Evolutionary conservation across 805 yeast genomes (phyloP).

Genomic region (Candida tallmaniae): DNA sequence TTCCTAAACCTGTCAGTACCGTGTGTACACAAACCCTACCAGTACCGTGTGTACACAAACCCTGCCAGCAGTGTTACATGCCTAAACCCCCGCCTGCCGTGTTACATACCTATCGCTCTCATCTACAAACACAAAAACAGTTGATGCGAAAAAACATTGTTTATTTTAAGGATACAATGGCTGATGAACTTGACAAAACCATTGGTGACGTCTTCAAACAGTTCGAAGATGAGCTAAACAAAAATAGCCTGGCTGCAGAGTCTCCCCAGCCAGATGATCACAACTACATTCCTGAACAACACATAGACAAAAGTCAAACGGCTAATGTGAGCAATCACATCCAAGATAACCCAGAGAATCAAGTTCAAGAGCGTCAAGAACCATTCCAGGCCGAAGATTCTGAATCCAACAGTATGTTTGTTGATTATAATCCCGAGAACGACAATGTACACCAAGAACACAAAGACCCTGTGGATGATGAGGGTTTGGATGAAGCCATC

Average conservation of each 20-base stretch:
- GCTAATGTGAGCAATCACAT: no score
- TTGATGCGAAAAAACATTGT: no score
- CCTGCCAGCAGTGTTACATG: no score
- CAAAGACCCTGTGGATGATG: slow-evolving; percentile 9
- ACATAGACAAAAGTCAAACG: background rate
- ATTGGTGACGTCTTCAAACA: slow-evolving; percentile 37
- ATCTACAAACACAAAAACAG: no score
- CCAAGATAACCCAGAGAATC: no score
- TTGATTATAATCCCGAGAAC: background rate
- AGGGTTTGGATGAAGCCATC: slow-evolving; percentile 24
- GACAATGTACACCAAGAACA: background rate
- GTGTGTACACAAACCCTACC: no score
- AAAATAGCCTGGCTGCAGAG: background rate
- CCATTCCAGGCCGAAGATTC: background rate
- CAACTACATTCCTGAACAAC: slow-evolving; percentile 1
- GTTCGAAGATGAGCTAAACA: slow-evolving; percentile 16
- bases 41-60: no score
- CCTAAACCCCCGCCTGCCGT: no score
- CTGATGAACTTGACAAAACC: slow-evolving; percentile 25
- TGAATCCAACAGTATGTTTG: background rate
- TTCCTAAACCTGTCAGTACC: no score
- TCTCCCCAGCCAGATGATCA: slow-evolving; percentile 3
- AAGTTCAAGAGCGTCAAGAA: background rate
- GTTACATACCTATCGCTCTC: no score
- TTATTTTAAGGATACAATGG: slow-evolving; percentile 6